Evolutionary conservation across 2,329 filamentous ascomycete genomes (phyloP).

Genomic region (Ascosphaera apis): DNA sequence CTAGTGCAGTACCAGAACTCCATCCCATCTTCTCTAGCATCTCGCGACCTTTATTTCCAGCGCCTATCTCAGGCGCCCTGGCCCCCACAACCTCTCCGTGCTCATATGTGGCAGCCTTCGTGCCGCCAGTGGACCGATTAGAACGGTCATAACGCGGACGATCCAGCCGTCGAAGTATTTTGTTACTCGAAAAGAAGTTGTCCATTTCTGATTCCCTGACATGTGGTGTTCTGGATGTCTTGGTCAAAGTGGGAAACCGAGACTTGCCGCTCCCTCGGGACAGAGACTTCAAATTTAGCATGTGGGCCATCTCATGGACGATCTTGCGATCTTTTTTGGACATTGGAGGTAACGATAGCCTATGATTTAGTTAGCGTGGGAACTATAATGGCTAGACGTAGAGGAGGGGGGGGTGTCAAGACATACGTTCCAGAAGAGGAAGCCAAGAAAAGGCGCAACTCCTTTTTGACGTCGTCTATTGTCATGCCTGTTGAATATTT

Average conservation of each 20-base stretch:
- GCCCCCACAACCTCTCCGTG: conserved; percentile 80
- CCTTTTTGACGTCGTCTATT: conserved; percentile 44
- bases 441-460: conserved; percentile 49
- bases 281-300: conserved; percentile 60
- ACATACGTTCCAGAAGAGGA: conserved; percentile 39
- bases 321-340: conserved; percentile 51
- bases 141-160: conserved; percentile 1
- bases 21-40: conserved; percentile 98
- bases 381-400: conserved; percentile 1
- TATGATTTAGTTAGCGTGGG: conserved; percentile 13
- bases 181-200: conserved; percentile 14
- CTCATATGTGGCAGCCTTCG: conserved; percentile 34
- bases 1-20: conserved; percentile 65
- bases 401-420: not conserved
- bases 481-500: conserved; percentile 56
- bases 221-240: conserved; percentile 41
- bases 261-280: conserved; percentile 51
- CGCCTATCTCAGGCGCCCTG: conserved; percentile 59
- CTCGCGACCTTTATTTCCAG: conserved; percentile 58
- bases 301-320: conserved; percentile 56
- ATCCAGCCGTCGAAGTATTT: conserved; percentile 10
- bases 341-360: conserved; percentile 62
- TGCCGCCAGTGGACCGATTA: conserved; percentile 16
- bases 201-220: conserved; percentile 32
- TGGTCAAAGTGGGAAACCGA: conserved; percentile 55